Evolutionary conservation across 2,329 filamentous ascomycete genomes (phyloP).

Genomic region (Lasiodiplodia citricola): DNA sequence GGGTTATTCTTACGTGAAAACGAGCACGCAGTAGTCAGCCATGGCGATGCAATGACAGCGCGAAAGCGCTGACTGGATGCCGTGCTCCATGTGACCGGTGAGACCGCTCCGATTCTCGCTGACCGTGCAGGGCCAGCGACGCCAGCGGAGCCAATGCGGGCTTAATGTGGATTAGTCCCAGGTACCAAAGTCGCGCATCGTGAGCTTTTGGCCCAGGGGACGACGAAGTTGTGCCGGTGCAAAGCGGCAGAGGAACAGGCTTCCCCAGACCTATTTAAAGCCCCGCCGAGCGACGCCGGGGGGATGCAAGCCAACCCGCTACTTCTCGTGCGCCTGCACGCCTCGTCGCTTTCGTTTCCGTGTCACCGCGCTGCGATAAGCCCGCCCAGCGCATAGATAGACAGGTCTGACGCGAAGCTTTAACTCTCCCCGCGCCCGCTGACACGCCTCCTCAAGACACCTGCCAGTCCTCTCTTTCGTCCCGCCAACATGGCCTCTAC

Average conservation of each 20-base stretch:
- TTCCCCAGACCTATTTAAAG: conserved; percentile 13
- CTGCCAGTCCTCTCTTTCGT: background rate
- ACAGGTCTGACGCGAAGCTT: conserved; percentile 11
- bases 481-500: conserved; percentile 21
- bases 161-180: conserved; percentile 21
- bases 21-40: conserved; percentile 21
- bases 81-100: conserved; percentile 19
- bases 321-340: background rate
- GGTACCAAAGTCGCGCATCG: conserved; percentile 25
- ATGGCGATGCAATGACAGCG: conserved; percentile 23
- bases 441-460: background rate
- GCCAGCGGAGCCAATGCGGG: conserved; percentile 16
- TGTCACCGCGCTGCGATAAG: conserved; percentile 18
- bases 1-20: conserved; percentile 23
- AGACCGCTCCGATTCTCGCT: background rate
- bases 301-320: conserved; percentile 3
- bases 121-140: conserved; percentile 11
- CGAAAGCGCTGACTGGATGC: conserved; percentile 18
- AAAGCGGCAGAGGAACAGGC: background rate
- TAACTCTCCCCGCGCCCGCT: background rate
- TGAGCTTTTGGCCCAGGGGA: conserved; percentile 10
- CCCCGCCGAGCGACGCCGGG: conserved; percentile 1
- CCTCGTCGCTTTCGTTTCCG: conserved; percentile 1
- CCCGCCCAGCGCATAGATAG: conserved; percentile 18
- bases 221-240: conserved; percentile 9